Percentiles rank a stretch among this genome's conserved stretches.
Evolutionary conservation across 768 basidiomycete genomes (phyloP).

Genomic region (Collybiopsis luxurians): DNA sequence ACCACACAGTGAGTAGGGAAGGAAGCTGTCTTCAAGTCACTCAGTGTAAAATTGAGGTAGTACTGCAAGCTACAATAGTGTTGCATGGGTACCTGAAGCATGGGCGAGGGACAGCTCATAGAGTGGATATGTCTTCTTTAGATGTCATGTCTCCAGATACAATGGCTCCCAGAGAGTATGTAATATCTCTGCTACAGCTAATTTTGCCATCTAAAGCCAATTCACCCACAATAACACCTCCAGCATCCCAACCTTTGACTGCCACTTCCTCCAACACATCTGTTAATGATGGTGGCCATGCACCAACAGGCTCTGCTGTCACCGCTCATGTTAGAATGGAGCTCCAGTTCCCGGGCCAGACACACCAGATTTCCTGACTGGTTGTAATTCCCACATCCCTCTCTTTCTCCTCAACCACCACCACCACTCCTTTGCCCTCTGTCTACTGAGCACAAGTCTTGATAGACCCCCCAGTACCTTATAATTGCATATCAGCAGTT

Average conservation of each 20-base stretch:
- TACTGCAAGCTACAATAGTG: slow-evolving; percentile 7
- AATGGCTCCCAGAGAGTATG: slow-evolving; percentile 15
- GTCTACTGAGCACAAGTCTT: no score
- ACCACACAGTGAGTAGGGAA: slow-evolving; percentile 98
- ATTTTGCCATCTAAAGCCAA: slow-evolving; percentile 11
- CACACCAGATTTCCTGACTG: no score
- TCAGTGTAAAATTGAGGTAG: slow-evolving; percentile 63
- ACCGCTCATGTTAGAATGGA: slow-evolving; percentile 50
- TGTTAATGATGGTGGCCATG: slow-evolving; percentile 5
- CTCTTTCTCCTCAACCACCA: no score
- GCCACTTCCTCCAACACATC: slow-evolving; percentile 5
- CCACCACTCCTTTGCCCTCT: no score
- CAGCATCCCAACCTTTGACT: slow-evolving; percentile 9
- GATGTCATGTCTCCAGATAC: slow-evolving; percentile 32
- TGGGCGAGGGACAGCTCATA: neutral
- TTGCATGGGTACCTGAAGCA: slow-evolving; percentile 9
- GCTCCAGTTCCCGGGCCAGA: no score
- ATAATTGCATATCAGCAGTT: no score
- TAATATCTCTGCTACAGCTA: slow-evolving; percentile 5
- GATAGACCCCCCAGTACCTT: no score
- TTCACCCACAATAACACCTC: slow-evolving; percentile 10
- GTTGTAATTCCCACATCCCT: no score
- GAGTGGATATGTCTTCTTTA: slow-evolving; percentile 2
- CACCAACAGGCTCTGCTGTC: slow-evolving; percentile 31
- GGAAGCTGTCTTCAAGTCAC: slow-evolving; percentile 95